Evolutionary conservation across 129 eudicot species (phyloP).

Genomic region (Centrapalus pauciflorus): DNA sequence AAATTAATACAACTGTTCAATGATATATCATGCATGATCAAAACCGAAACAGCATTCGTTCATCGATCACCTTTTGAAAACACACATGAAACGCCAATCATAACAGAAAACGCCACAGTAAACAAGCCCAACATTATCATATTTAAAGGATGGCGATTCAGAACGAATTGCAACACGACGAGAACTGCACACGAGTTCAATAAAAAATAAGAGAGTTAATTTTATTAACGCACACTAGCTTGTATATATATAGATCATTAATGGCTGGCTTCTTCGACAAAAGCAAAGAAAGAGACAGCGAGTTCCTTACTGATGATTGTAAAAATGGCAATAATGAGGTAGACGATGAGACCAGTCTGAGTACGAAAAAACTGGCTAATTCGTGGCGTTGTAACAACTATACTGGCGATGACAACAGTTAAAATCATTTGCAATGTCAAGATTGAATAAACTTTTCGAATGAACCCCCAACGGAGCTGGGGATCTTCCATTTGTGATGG

Average conservation of each 20-base stretch:
- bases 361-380: constrained; percentile 34
- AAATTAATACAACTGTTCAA: background rate
- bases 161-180: constrained; percentile 32
- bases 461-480: constrained; percentile 74
- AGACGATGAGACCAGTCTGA: constrained; percentile 26
- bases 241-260: too few relatives aligned
- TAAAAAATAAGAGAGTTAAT: background rate
- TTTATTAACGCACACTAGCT: too few relatives aligned
- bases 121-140: constrained; percentile 44
- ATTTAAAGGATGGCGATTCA: constrained; percentile 47
- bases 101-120: constrained; percentile 33
- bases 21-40: background rate
- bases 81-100: constrained; percentile 46
- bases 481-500: constrained; percentile 69
- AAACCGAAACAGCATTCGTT: background rate
- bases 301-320: constrained; percentile 43
- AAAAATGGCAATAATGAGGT: constrained; percentile 26
- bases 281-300: background rate
- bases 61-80: constrained; percentile 30
- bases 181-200: constrained; percentile 29
- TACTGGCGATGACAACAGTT: constrained; percentile 38
- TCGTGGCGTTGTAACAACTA: constrained; percentile 33
- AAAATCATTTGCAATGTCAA: constrained; percentile 51
- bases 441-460: constrained; percentile 69
- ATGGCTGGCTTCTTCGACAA: too few relatives aligned